Evolutionary conservation across 2,329 filamentous ascomycete species (phyloP), one percentile per base, ranked within the genome.

Genomic region (Colletotrichum sp.): DNA sequence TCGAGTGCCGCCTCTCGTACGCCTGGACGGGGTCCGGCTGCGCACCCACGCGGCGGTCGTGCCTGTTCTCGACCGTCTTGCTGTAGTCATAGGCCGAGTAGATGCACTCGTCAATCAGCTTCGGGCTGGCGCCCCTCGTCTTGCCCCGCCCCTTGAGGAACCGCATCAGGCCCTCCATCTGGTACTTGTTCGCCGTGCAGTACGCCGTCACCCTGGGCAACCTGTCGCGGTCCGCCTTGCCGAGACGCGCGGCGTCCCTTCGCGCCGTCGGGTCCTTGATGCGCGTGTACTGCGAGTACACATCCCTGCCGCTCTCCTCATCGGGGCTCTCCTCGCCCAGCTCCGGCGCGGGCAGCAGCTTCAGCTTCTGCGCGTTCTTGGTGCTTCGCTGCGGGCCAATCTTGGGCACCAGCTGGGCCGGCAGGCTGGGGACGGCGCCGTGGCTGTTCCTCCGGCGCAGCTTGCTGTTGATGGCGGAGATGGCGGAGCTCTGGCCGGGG

Each of bases 181-280:
- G 93, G 85, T 99, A 99, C 68, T 93, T 94, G 82, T 95, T 96
- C 13, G 97, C 96, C 1, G 97, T 98, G 83, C 96, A 99, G 86
- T 99, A 99, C 48, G 97, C 97, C 52, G 97, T 99, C 16, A 99
- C 97, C 77, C 97, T 90, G 7, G 97, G 97, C 72, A 99, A 86
- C 78, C 93, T 91, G 78, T 95, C 94, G 72, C 97, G 91, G 84
- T 99, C 97, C 52, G 96, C 96, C 84, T 99, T 99, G 48, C 97
- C 97, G 55, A 99, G 86, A 72, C 96, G 90, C 32, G 97, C 97
- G 18, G 97, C 97, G 88, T 99, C 96, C 81, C 97, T 92, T 77
- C 97, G 90, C 10, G 97, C 97, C 1, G 94, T 98, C 1, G 96
- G 96, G 82, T 99, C 97, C 84, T 99, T 99, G 86, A 99, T 99